Conservation (phyloP, 2,329 filamentous ascomycete genomes). For the Basipetospora chlamydospora region DNA sequence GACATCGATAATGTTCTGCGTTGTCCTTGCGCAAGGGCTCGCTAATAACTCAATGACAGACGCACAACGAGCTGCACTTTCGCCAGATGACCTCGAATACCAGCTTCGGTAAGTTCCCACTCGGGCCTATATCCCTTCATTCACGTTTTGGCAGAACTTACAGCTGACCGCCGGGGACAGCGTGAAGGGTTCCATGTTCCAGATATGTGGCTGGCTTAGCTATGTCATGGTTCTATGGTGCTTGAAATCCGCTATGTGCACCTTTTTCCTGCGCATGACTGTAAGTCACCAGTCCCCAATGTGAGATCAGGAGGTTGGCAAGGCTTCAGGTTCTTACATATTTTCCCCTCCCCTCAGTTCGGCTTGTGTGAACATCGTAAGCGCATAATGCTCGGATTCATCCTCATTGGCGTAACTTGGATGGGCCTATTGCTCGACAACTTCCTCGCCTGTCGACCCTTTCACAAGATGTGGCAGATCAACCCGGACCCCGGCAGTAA, state of each 20-base stretch:
- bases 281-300: too few relatives aligned
- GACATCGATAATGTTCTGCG: conserved; percentile 35
- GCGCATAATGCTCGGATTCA: conserved; percentile 35
- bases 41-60: conserved; percentile 44
- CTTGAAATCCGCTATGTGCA: conserved; percentile 39
- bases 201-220: conserved; percentile 38
- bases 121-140: too few relatives aligned
- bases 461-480: conserved; percentile 44
- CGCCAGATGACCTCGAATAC: conserved; percentile 29
- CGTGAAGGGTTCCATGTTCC: conserved; percentile 40
- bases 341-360: too few relatives aligned
- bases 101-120: conserved; percentile 19
- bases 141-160: too few relatives aligned
- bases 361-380: conserved; percentile 23
- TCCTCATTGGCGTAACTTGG: conserved; percentile 32
- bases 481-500: conserved; percentile 39
- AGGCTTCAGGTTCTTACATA: too few relatives aligned
- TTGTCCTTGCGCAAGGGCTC: conserved; percentile 31
- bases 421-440: conserved; percentile 33
- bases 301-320: too few relatives aligned
- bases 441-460: conserved; percentile 35
- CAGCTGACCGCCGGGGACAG: too few relatives aligned
- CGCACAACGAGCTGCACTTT: conserved; percentile 28
- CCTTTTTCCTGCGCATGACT: conserved; percentile 41
- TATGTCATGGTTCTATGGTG: conserved; percentile 40